Evolutionary conservation across 805 yeast genomes (phyloP).

Genomic region (Yarrowia alimentaria): DNA sequence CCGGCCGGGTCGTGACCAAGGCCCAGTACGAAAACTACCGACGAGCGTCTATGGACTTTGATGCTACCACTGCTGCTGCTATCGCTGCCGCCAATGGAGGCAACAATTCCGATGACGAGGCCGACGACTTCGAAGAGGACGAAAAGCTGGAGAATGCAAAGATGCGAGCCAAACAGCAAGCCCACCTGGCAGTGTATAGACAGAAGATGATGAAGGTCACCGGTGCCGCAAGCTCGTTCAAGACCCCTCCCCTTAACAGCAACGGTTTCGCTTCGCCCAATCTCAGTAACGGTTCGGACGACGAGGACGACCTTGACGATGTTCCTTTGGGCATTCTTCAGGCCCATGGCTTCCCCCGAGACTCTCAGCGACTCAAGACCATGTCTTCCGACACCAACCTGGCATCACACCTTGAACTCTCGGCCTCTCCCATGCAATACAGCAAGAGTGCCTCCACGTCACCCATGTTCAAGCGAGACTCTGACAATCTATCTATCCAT

Average conservation of each 20-base stretch:
- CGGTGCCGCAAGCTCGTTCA: conserved; percentile 33
- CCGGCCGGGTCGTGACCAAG: conserved; percentile 17
- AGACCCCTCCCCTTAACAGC: conserved; percentile 18
- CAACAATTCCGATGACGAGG: conserved; percentile 12
- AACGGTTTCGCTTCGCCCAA: too few species aligned
- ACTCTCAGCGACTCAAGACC: conserved; percentile 30
- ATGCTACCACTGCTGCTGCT: neutral
- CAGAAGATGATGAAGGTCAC: conserved; percentile 44
- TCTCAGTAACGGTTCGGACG: too few species aligned
- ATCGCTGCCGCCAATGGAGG: neutral
- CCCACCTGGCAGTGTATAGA: conserved; percentile 43
- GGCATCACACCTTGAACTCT: conserved; percentile 8
- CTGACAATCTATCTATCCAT: conserved; percentile 1
- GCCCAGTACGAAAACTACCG: conserved; percentile 26
- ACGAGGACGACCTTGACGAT: conserved; percentile 43
- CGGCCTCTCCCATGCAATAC: conserved; percentile 8
- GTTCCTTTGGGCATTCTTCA: conserved; percentile 44
- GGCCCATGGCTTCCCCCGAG: conserved; percentile 43
- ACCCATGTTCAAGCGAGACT: conserved; percentile 15
- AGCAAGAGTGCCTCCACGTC: conserved; percentile 14
- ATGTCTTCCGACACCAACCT: conserved; percentile 31
- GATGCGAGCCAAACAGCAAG: conserved; percentile 43
- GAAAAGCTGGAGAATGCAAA: conserved; percentile 32
- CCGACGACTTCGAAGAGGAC: conserved; percentile 30
- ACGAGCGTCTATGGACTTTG: conserved; percentile 14